Base-by-base conservation (phyloP, 2,329 filamentous ascomycete species). In the Aspergillus sp. region DNA sequence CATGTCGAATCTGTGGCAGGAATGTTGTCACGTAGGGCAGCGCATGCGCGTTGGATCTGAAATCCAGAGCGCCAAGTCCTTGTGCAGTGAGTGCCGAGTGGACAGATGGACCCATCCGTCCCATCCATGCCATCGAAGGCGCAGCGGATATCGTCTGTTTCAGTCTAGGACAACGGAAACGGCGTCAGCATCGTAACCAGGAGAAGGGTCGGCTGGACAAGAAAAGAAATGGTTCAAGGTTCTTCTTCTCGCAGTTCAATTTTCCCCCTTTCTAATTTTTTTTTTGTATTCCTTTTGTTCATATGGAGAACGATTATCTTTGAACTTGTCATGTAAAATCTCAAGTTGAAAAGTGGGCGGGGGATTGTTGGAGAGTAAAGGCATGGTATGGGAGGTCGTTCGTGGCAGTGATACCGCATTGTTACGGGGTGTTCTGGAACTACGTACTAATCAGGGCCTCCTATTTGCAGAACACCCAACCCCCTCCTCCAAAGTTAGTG, bases 11-110 rank as follows among this genome's bases (percentile, higher is more conserved):
- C 54, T 55, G 60, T 60, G 64, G 64, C 62, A 63, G 64, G 64
- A 66, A 66, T 66, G 62, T 66, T 64, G 64, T 66, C 62, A 66
- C 64, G 62, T 64, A 66, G 64, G 62, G 57, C 63, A 66, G 63
- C 64, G 61, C 60, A 57, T 62, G 62, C 63, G 59, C 57, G 62
- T 61, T 64, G 60, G 54, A 66, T 63, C 64, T 61, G 51, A 56
- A 61, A 64, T 60, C 51, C 62, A 39, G 57, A 60, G 53, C 52
- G 62, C 62, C 62, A 65, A 64, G 63, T 53, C 51, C 58, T 38
- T 48, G 47, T 32, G 25, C 47, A 50, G 25, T 58, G 57, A 60
- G 32, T 36, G 32, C 11, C 32, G 32, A 36, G 36, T 44, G 38
- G 42, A 54, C 54, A 53, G 59, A 59, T 58, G 56, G 32, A 42